Percentiles rank a stretch among this genome's conserved stretches.
Conservation (phyloP, 2,329 filamentous ascomycete species). For the Trichoderma koningiopsis region DNA sequence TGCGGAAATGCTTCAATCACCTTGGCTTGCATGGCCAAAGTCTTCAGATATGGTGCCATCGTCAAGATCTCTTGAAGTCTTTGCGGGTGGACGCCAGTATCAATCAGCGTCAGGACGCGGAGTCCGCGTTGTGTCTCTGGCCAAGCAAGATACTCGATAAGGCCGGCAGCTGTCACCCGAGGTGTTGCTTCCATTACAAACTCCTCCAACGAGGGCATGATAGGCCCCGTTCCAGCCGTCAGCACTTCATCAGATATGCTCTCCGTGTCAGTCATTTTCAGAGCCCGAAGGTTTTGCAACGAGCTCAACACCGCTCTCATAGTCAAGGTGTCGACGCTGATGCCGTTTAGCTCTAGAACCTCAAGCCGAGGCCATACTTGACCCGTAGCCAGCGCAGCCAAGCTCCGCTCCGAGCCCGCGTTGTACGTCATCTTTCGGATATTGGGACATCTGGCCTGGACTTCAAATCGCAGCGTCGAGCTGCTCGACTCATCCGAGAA, state of each 20-base stretch:
- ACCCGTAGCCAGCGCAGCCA: slow-evolving; percentile 68
- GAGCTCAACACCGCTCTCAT: slow-evolving; percentile 71
- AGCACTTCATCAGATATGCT: slow-evolving; percentile 80
- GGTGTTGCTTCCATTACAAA: slow-evolving; percentile 73
- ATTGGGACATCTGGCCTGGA: slow-evolving; percentile 80
- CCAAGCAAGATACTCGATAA: slow-evolving; percentile 67
- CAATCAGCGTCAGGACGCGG: slow-evolving; percentile 67
- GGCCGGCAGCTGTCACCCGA: slow-evolving; percentile 69
- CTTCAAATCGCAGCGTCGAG: slow-evolving; percentile 75
- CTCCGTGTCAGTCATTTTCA: slow-evolving; percentile 71
- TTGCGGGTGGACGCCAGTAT: slow-evolving; percentile 69
- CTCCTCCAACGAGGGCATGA: slow-evolving; percentile 73
- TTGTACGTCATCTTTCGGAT: slow-evolving; percentile 88
- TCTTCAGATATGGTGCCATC: slow-evolving; percentile 58
- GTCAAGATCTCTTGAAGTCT: slow-evolving; percentile 63
- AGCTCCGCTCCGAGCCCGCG: slow-evolving; percentile 73
- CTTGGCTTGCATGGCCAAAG: slow-evolving; percentile 56
- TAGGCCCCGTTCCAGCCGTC: slow-evolving; percentile 63
- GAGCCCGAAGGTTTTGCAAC: slow-evolving; percentile 67
- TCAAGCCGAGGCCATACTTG: slow-evolving; percentile 71
- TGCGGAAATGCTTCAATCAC: slow-evolving; percentile 54
- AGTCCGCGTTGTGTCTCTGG: slow-evolving; percentile 63
- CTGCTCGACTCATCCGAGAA: slow-evolving; percentile 79
- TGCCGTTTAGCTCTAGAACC: slow-evolving; percentile 68
- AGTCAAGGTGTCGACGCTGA: slow-evolving; percentile 70